A percentile compares a stretch with the other conserved stretches of the same genome.
phyloP scores from a whole-genome alignment of 805 yeast genomes.

The Candida wancherniae region DNA sequence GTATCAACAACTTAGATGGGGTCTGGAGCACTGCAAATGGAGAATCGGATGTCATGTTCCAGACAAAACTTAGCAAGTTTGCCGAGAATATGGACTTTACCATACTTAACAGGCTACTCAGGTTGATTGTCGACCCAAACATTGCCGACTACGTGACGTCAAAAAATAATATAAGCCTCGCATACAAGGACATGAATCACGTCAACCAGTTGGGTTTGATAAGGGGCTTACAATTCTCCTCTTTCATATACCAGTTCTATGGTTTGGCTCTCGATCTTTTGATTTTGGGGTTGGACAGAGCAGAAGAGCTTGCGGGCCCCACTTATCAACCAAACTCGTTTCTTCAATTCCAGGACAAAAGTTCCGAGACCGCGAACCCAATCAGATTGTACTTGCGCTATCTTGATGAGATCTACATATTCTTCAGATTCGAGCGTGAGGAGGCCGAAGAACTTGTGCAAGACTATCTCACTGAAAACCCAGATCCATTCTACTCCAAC shows the following conservation, averaged over 20 bases:
- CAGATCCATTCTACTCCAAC: slow-evolving; percentile 88
- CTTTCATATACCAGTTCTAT: slow-evolving; percentile 86
- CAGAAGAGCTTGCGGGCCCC: slow-evolving; percentile 81
- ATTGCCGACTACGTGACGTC: slow-evolving; percentile 94
- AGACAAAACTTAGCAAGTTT: slow-evolving; percentile 63
- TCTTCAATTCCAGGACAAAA: slow-evolving; percentile 58
- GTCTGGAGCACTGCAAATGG: slow-evolving; percentile 80
- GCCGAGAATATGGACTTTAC: slow-evolving; percentile 89
- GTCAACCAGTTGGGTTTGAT: slow-evolving; percentile 83
- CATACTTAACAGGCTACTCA: slow-evolving; percentile 69
- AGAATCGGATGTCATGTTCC: slow-evolving; percentile 78
- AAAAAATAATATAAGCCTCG: slow-evolving; percentile 74
- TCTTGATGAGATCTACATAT: slow-evolving; percentile 73
- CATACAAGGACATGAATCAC: slow-evolving; percentile 94
- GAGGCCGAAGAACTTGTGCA: slow-evolving; percentile 74
- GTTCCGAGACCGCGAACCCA: slow-evolving; percentile 65
- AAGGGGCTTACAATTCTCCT: slow-evolving; percentile 85
- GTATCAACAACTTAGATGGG: slow-evolving; percentile 68
- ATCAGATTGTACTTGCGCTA: slow-evolving; percentile 78
- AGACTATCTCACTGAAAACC: slow-evolving; percentile 75
- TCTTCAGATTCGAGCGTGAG: slow-evolving; percentile 67
- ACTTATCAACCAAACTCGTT: slow-evolving; percentile 70
- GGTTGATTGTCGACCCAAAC: slow-evolving; percentile 81
- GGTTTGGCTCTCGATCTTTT: slow-evolving; percentile 81
- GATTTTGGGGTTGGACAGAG: slow-evolving; percentile 81